Percentiles rank a stretch among this genome's conserved stretches.
Evolutionary conservation across 441 rosid species (phyloP).

Genomic region (Arabidopsis hybrid): DNA sequence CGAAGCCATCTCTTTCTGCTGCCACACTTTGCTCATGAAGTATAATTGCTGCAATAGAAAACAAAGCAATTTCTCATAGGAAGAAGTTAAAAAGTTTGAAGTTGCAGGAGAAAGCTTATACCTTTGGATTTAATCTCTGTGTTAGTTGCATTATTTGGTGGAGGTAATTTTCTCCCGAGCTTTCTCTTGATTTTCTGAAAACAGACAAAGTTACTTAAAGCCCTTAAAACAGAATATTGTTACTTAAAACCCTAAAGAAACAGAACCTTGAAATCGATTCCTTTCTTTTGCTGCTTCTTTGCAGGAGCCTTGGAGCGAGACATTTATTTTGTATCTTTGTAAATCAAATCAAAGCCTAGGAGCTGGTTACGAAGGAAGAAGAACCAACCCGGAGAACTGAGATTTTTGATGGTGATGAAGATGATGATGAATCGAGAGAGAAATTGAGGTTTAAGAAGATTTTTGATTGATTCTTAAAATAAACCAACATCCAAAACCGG

Average conservation of each 20-base stretch:
- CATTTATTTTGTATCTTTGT: slow-evolving; percentile 45
- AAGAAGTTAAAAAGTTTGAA: neutral
- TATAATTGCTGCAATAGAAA: slow-evolving; percentile 62
- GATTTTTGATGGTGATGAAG: too few species aligned
- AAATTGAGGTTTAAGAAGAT: too few species aligned
- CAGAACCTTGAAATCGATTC: slow-evolving; percentile 70
- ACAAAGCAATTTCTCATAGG: neutral
- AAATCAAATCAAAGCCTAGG: too few species aligned
- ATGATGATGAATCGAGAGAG: too few species aligned
- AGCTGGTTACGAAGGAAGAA: too few species aligned
- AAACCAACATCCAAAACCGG: too few species aligned
- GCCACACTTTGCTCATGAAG: slow-evolving; percentile 94
- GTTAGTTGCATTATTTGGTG: slow-evolving; percentile 85
- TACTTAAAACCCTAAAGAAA: too few species aligned
- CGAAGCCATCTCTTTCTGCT: slow-evolving; percentile 77
- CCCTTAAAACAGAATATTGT: neutral
- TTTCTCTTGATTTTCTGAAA: slow-evolving; percentile 89
- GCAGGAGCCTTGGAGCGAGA: slow-evolving; percentile 61
- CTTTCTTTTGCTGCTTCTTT: slow-evolving; percentile 83
- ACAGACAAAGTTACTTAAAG: neutral
- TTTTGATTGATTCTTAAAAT: too few species aligned
- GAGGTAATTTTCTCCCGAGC: slow-evolving; percentile 92
- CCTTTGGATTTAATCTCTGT: slow-evolving; percentile 94
- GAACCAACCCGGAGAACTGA: too few species aligned
- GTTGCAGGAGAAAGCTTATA: slow-evolving; percentile 34